These are phyloP conservation scores for Pythium angustatum DNA, from an alignment of 352 stramenopile genomes.

Conservation along the genomic window DNA sequence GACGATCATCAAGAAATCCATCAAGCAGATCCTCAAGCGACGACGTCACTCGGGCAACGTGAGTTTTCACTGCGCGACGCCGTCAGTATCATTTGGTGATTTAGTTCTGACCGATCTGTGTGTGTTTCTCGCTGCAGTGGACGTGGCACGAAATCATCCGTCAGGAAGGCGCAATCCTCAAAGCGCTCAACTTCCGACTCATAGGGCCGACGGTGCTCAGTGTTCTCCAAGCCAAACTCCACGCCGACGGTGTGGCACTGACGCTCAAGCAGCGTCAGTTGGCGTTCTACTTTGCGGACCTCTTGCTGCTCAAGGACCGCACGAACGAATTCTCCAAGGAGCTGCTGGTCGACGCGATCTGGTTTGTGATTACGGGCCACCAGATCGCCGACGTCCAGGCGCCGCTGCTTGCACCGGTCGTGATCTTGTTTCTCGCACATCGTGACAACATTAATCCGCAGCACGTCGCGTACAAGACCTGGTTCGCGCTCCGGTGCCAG, in stretches of 20 bases:
- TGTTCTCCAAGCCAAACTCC: conserved; percentile 46
- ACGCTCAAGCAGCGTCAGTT: conserved; percentile 41
- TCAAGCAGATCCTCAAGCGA: conserved; percentile 66
- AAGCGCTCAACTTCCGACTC: conserved; percentile 51
- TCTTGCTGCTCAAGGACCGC: conserved; percentile 51
- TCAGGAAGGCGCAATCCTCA: conserved; percentile 47
- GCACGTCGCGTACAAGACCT: conserved; percentile 48
- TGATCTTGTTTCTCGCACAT: conserved; percentile 64
- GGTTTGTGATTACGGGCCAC: conserved; percentile 53
- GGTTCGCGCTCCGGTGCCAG: conserved; percentile 69
- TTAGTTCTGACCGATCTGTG: background rate
- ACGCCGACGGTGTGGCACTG: conserved; percentile 23
- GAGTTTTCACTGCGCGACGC: conserved; percentile 9
- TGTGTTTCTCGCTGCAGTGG: conserved; percentile 36
- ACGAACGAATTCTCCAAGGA: conserved; percentile 46
- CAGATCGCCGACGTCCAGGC: conserved; percentile 49
- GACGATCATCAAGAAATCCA: conserved; percentile 55
- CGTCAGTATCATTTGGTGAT: no score
- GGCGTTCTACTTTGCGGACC: conserved; percentile 60
- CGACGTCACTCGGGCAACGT: conserved; percentile 64
- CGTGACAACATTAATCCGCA: conserved; percentile 69
- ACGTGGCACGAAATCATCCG: conserved; percentile 63
- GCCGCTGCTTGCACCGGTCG: conserved; percentile 49
- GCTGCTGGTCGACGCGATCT: conserved; percentile 57
- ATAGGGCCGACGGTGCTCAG: conserved; percentile 51